phyloP scores from a whole-genome alignment of 2,329 filamentous ascomycete genomes.

The Sclerotinia borealis region DNA sequence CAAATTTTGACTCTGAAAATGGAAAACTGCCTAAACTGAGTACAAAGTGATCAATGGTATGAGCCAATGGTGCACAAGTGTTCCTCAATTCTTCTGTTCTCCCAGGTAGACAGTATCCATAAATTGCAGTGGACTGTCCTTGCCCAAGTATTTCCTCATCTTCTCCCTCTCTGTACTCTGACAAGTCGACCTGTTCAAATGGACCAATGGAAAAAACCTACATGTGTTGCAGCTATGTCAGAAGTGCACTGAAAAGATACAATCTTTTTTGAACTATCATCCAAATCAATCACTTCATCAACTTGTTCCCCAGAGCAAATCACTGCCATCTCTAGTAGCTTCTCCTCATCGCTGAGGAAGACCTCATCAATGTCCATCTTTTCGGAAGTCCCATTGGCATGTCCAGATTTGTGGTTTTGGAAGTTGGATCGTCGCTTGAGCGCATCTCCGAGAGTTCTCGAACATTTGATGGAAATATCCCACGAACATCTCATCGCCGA shows the following conservation, averaged over 20 bases:
- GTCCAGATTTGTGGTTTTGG: constrained; percentile 29
- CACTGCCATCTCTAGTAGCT: constrained; percentile 79
- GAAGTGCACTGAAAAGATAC: constrained; percentile 75
- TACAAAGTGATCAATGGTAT: constrained; percentile 85
- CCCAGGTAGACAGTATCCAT: constrained; percentile 85
- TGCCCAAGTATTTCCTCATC: constrained; percentile 86
- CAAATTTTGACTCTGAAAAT: constrained; percentile 85
- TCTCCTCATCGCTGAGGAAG: constrained; percentile 66
- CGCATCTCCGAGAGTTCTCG: constrained; percentile 78
- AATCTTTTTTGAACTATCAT: constrained; percentile 76
- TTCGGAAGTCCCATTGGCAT: constrained; percentile 12
- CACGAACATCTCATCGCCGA: constrained; percentile 74
- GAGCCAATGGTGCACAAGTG: constrained; percentile 77
- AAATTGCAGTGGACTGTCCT: constrained; percentile 73
- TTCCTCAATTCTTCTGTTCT: constrained; percentile 77
- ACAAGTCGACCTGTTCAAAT: constrained; percentile 87
- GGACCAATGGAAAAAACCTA: constrained; percentile 90
- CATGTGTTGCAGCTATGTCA: constrained; percentile 76
- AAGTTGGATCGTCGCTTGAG: constrained; percentile 38
- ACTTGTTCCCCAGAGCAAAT: constrained; percentile 85
- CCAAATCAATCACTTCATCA: constrained; percentile 72
- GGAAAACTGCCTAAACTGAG: constrained; percentile 86
- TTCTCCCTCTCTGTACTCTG: constrained; percentile 81
- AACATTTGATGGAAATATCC: constrained; percentile 82
- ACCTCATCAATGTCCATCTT: constrained; percentile 18